Conservation (phyloP, 352 stramenopile genomes). For the Phytophthora pini region DNA sequence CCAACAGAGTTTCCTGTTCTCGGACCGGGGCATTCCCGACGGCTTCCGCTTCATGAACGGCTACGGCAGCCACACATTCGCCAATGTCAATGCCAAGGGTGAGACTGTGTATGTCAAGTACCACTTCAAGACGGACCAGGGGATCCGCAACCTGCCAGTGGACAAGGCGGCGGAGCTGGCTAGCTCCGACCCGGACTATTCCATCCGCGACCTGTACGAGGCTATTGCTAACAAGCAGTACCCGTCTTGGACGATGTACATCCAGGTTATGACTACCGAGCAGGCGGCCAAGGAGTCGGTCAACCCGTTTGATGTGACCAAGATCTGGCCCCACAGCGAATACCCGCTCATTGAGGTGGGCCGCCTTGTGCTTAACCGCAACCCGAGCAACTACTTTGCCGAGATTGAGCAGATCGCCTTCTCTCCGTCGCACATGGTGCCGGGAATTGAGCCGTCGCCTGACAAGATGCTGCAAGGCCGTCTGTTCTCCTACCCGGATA, state of each 20-base stretch:
- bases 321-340: slow-evolving; percentile 90
- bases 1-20: slow-evolving; percentile 90
- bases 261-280: slow-evolving; percentile 91
- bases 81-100: slow-evolving; percentile 84
- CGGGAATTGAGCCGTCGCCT: slow-evolving; percentile 85
- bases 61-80: slow-evolving; percentile 94
- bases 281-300: slow-evolving; percentile 67
- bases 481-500: slow-evolving; percentile 92
- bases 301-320: slow-evolving; percentile 95
- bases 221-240: slow-evolving; percentile 85
- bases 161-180: slow-evolving; percentile 77
- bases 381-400: slow-evolving; percentile 94
- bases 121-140: slow-evolving; percentile 93
- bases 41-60: slow-evolving; percentile 93
- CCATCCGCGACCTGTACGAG: slow-evolving; percentile 92
- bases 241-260: slow-evolving; percentile 90
- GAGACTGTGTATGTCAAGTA: slow-evolving; percentile 92
- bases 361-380: slow-evolving; percentile 90
- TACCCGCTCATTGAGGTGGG: slow-evolving; percentile 91
- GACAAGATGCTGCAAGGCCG: slow-evolving; percentile 93
- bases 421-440: slow-evolving; percentile 91
- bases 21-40: slow-evolving; percentile 89
- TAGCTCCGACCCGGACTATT: slow-evolving; percentile 86
- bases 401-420: slow-evolving; percentile 94
- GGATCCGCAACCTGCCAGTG: slow-evolving; percentile 88